Conservation (phyloP, 1,139 yeast genomes). For the Taiozyma onychis region DNA sequence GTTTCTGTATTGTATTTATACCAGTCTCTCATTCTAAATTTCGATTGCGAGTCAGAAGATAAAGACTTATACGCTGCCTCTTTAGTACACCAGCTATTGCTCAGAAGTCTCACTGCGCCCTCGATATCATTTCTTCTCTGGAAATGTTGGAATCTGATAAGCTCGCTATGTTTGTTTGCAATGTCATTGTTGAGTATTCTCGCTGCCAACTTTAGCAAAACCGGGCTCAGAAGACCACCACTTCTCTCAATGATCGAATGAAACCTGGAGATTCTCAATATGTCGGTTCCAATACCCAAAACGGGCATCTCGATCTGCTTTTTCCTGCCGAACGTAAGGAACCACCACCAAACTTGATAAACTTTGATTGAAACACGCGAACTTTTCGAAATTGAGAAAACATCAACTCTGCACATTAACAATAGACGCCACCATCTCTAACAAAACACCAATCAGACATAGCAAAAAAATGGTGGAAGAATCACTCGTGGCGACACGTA, state of each 20-base stretch:
- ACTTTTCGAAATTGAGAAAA: not conserved
- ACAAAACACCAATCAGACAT: not conserved
- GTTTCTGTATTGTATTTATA: constrained; percentile 35
- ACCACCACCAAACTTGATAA: too few relatives aligned
- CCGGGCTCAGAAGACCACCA: constrained; percentile 26
- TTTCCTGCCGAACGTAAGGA: not conserved
- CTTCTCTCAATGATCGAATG: constrained; percentile 33
- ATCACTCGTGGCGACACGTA: constrained; percentile 62
- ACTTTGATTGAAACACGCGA: not conserved
- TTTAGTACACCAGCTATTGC: constrained; percentile 71
- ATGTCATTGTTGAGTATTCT: constrained; percentile 43
- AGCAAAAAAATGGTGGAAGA: constrained; percentile 26
- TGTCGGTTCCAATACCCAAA: constrained; percentile 59
- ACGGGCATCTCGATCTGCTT: constrained; percentile 1
- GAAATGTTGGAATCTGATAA: constrained; percentile 31
- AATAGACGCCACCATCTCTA: not conserved
- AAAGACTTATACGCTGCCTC: constrained; percentile 71
- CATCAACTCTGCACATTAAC: not conserved
- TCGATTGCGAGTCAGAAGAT: constrained; percentile 40
- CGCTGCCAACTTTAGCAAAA: constrained; percentile 37
- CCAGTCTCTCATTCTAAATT: constrained; percentile 60
- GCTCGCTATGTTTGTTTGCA: constrained; percentile 29
- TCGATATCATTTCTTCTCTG: constrained; percentile 18
- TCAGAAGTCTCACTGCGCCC: constrained; percentile 34
- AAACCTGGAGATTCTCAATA: constrained; percentile 49